Base-by-base conservation (phyloP, 1,284 basidiomycete genomes). In the Thecaphora frezii region DNA sequence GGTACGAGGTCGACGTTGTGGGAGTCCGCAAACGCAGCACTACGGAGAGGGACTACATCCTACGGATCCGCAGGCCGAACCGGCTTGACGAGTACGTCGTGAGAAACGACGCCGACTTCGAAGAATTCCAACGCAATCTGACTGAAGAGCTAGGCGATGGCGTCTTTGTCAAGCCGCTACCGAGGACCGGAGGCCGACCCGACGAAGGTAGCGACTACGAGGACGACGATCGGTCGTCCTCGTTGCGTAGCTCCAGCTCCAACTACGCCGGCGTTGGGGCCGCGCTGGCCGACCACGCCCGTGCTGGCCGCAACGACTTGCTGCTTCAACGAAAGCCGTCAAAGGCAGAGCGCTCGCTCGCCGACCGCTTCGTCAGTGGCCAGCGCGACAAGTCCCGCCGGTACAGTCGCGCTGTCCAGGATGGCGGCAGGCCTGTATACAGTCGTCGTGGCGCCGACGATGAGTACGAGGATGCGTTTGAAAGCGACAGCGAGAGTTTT, bases 1-100 rank as follows among this genome's bases (percentile, higher is more conserved):
- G 74, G 44, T 65, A 70, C 39, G 73, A 76, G 46, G 72, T 74
- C n/a, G 72, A 76, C 43, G 44, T 76, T 8, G 68, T 76, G 21
- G 67, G 70, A 9, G 56, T 74, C 36, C 69, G 73, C 26, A 47
- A 43, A 41, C 62, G 61, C 43, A 51, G 51, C 36, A 22, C 51
- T 14, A 49, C 40, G 25, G 70, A 66, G 41, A 57, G 67, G 33
- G 71, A 75, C 56, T 73, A 71, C 50, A 54, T 77, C 43, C 55
- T 75, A 21, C 58, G 69, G 18, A 67, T 77, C 26, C 68, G 68
- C 23, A 63, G 71, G n/a, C 73, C 68, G 39, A 71, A 73, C 42
- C 66, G 65, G 4, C 52, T 64, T 18, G 65, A 70, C 37, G 55
- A 65, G 53, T 73, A 62, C 43, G 73, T 77, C 1, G 67, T 77